Evolutionary conservation across 768 basidiomycete genomes (phyloP).

Genomic region (Leucosporidium yakuticum): DNA sequence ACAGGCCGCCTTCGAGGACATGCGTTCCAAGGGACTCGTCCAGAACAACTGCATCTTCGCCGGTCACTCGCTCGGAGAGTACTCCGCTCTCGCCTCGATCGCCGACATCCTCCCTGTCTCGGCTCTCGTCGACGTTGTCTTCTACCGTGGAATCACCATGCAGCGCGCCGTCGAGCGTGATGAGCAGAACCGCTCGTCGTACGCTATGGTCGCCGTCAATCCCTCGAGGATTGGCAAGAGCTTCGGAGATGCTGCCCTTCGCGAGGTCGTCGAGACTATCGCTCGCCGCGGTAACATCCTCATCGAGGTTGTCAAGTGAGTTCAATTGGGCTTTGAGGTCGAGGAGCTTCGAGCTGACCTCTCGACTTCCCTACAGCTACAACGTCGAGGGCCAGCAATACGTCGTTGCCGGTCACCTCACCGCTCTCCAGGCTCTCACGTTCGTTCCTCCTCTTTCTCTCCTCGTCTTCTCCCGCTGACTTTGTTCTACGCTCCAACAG

Average conservation of each 20-base stretch:
- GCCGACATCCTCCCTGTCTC: slow-evolving; percentile 94
- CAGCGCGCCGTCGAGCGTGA: slow-evolving; percentile 98
- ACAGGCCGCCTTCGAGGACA: slow-evolving; percentile 86
- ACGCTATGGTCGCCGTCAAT: slow-evolving; percentile 99
- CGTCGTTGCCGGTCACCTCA: slow-evolving; percentile 93
- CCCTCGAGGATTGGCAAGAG: slow-evolving; percentile 88
- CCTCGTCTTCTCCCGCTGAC: background rate
- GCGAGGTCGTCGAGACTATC: slow-evolving; percentile 93
- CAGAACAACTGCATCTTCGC: slow-evolving; percentile 90
- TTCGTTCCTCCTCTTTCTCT: slow-evolving; percentile 53
- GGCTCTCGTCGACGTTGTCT: slow-evolving; percentile 92
- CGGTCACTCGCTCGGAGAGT: slow-evolving; percentile 97
- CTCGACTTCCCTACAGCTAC: slow-evolving; percentile 10
- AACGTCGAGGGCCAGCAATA: slow-evolving; percentile 91
- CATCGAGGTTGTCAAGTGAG: slow-evolving; percentile 97
- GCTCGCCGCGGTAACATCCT: slow-evolving; percentile 67
- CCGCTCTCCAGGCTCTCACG: slow-evolving; percentile 86
- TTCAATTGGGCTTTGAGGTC: slow-evolving; percentile 50
- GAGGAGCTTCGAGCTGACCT: background rate
- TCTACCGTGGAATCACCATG: slow-evolving; percentile 99
- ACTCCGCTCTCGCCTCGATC: slow-evolving; percentile 95
- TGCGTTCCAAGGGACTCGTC: slow-evolving; percentile 91
- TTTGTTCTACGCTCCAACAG: background rate
- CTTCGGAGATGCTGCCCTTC: slow-evolving; percentile 90
- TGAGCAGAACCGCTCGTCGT: slow-evolving; percentile 82